A percentile compares a stretch with the other conserved stretches of the same genome.
These are phyloP conservation scores for Tulasnella sp. DNA, from an alignment of 768 basidiomycete species.

Conservation along the genomic window DNA sequence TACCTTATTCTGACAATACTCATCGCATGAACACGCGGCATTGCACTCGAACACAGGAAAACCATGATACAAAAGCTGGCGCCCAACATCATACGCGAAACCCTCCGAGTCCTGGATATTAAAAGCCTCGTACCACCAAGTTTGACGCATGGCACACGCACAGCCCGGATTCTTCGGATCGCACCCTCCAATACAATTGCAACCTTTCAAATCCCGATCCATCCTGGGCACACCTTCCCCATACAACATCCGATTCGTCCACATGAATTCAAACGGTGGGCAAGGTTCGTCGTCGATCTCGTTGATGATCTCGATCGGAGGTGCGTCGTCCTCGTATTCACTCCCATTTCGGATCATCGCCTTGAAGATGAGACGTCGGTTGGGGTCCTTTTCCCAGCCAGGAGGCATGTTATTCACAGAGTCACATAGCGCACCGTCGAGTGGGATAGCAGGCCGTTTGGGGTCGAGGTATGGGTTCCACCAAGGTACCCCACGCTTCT, in stretches of 20 bases:
- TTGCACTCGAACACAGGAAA: constrained; percentile 68
- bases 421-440: constrained; percentile 13
- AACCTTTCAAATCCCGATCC: constrained; percentile 46
- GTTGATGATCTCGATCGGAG: constrained; percentile 57
- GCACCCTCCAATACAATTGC: constrained; percentile 66
- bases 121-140: constrained; percentile 30
- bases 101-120: constrained; percentile 27
- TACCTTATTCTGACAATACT: constrained; percentile 74
- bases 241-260: constrained; percentile 74
- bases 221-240: constrained; percentile 56
- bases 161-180: constrained; percentile 66
- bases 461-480: background rate
- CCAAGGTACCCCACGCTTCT: background rate
- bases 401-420: background rate
- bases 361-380: constrained; percentile 44
- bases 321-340: constrained; percentile 54
- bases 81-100: constrained; percentile 60
- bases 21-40: constrained; percentile 66
- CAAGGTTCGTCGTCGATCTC: constrained; percentile 53
- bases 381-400: background rate
- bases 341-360: constrained; percentile 57
- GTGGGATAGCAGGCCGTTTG: background rate
- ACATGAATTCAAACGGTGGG: constrained; percentile 80
- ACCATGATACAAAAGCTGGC: constrained; percentile 35
- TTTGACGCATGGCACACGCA: constrained; percentile 48